phyloP scores from a whole-genome alignment of 2,329 filamentous ascomycete genomes.

The Trichoderma sp. region DNA sequence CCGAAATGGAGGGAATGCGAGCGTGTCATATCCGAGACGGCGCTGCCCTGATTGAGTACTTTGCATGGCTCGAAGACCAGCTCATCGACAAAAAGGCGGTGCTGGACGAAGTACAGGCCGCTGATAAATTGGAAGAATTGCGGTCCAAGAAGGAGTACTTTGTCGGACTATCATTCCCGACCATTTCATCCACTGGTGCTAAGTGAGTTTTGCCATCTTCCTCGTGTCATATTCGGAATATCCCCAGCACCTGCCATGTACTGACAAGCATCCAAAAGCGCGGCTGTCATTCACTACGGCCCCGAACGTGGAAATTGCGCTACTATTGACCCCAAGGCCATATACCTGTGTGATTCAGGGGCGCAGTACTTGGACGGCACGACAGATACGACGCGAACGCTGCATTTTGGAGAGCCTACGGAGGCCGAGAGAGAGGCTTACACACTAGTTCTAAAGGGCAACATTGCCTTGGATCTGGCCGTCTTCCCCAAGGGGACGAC shows the following conservation, averaged over 20 bases:
- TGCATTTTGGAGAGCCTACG: constrained; percentile 85
- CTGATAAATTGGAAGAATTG: constrained; percentile 81
- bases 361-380: constrained; percentile 96
- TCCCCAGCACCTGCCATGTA: background rate
- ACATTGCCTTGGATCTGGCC: constrained; percentile 81
- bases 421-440: constrained; percentile 84
- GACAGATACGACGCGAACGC: constrained; percentile 88
- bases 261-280: constrained; percentile 49
- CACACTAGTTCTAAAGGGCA: constrained; percentile 89
- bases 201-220: constrained; percentile 45
- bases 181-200: constrained; percentile 89
- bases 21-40: constrained; percentile 92
- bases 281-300: constrained; percentile 93
- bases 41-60: constrained; percentile 84
- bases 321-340: constrained; percentile 74
- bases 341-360: constrained; percentile 96
- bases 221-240: background rate
- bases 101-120: constrained; percentile 86
- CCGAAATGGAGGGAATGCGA: constrained; percentile 87
- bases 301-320: constrained; percentile 81
- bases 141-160: constrained; percentile 69
- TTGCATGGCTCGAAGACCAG: constrained; percentile 94
- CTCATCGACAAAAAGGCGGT: constrained; percentile 67
- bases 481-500: constrained; percentile 94
- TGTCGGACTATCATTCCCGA: constrained; percentile 88